These are phyloP conservation scores for Ganoderma resinaceum DNA, from an alignment of 1,284 basidiomycete genomes.

Conservation along the genomic window DNA sequence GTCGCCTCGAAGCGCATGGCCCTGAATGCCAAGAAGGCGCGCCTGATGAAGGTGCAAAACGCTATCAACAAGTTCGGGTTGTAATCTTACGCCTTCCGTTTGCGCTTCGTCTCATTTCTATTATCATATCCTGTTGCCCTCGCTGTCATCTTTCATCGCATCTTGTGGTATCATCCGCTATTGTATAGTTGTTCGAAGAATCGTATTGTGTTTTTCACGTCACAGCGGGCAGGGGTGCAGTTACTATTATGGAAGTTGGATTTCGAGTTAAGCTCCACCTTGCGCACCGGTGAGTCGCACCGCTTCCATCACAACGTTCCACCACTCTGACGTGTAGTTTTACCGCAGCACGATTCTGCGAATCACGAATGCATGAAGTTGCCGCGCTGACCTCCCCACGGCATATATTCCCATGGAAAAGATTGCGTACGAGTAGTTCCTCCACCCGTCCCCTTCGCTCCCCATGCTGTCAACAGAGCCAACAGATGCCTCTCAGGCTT, in stretches of 20 bases:
- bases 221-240: neutral
- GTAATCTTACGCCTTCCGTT: neutral
- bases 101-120: neutral
- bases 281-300: neutral
- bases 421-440: too few relatives aligned
- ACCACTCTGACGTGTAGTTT: neutral
- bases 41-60: slow-evolving; percentile 40
- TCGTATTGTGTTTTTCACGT: neutral
- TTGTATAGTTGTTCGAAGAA: slow-evolving; percentile 4
- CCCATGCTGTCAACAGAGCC: neutral
- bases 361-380: neutral
- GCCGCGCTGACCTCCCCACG: neutral
- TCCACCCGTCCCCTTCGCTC: neutral
- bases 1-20: slow-evolving; percentile 46
- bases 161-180: neutral
- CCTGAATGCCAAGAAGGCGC: slow-evolving; percentile 37
- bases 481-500: neutral
- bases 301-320: neutral
- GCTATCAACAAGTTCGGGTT: slow-evolving; percentile 42
- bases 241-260: neutral
- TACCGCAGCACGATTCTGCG: neutral
- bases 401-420: neutral
- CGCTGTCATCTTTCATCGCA: neutral
- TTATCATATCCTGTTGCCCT: neutral
- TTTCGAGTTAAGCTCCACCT: neutral